Evolutionary conservation across 805 yeast species (phyloP).

Genomic region (Metschnikowia matae): DNA sequence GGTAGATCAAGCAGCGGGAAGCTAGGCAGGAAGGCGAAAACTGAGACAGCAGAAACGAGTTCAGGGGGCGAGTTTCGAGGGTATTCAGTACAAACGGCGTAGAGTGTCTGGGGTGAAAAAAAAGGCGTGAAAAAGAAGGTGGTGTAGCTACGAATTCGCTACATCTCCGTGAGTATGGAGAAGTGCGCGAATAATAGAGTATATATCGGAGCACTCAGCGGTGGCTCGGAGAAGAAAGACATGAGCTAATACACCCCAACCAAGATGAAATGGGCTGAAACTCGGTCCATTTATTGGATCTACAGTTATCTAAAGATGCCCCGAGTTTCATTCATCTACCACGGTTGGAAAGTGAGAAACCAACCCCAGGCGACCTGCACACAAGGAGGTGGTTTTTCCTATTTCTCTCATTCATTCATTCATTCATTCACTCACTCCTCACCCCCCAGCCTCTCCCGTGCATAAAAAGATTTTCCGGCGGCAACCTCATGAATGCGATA

Average conservation of each 20-base stretch:
- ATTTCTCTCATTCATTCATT: too few relatives aligned
- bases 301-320: too few relatives aligned
- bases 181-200: constrained; percentile 3
- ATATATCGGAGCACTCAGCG: constrained; percentile 1
- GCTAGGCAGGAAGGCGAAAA: too few relatives aligned
- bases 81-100: not conserved
- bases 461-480: constrained; percentile 6
- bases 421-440: too few relatives aligned
- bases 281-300: not conserved
- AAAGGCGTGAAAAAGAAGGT: not conserved
- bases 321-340: not conserved
- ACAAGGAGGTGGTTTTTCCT: not conserved
- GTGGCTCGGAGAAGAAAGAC: not conserved
- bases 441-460: not conserved
- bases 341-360: not conserved
- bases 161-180: not conserved
- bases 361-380: not conserved
- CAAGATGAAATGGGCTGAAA: not conserved
- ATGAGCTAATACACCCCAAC: not conserved
- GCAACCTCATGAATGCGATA: constrained; percentile 3
- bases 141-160: not conserved
- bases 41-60: too few relatives aligned
- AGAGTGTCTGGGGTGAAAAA: not conserved
- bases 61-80: too few relatives aligned
- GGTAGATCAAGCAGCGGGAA: not conserved